Evolutionary conservation across 192 early-diverging fungal genomes (phyloP).

Genomic region (Backusella australiensis): DNA sequence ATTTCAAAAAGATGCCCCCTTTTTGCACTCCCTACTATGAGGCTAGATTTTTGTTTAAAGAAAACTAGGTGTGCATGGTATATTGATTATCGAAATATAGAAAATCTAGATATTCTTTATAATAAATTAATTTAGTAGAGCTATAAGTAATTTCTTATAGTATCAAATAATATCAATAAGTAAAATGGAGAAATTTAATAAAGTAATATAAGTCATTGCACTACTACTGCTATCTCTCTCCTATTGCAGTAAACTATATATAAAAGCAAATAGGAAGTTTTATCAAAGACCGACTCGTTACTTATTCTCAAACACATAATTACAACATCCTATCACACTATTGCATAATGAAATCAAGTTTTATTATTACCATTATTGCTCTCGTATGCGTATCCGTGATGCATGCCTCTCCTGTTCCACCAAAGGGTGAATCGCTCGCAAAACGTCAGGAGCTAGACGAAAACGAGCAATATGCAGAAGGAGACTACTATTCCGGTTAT

Average conservation of each 20-base stretch:
- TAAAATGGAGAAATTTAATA: neutral
- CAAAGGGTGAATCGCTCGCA: neutral
- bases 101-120: neutral
- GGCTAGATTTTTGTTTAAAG: neutral
- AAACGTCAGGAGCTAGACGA: neutral
- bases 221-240: neutral
- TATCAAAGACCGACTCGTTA: neutral
- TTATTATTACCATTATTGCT: neutral
- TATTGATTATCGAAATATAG: neutral
- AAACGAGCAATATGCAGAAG: neutral
- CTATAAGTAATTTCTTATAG: neutral
- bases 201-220: neutral
- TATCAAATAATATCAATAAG: neutral
- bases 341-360: neutral
- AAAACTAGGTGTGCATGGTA: neutral
- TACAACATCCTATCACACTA: neutral
- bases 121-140: neutral
- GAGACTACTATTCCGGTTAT: neutral
- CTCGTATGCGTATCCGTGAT: neutral
- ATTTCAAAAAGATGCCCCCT: neutral
- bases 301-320: neutral
- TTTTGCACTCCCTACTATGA: neutral
- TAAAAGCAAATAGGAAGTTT: neutral
- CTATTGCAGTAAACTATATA: neutral
- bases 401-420: neutral